A percentile compares a stretch with the other conserved stretches of the same genome.
These are phyloP conservation scores for Phytophthora sp. DNA, from an alignment of 352 stramenopile species.

Conservation along the genomic window DNA sequence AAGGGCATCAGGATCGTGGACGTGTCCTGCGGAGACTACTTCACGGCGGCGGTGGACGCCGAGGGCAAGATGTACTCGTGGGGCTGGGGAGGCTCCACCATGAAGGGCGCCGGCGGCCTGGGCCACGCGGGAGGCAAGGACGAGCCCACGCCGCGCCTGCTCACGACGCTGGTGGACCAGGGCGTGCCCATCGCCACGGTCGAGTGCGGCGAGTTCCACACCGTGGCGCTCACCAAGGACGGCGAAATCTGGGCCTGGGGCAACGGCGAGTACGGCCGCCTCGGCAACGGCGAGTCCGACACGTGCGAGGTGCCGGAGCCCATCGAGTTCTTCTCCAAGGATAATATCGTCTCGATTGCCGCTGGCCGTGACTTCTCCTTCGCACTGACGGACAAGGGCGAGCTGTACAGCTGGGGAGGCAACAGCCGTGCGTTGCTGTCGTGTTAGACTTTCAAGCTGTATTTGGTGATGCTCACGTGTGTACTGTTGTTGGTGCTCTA, in stretches of 20 bases:
- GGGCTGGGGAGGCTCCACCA: constrained; percentile 87
- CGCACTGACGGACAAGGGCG: constrained; percentile 80
- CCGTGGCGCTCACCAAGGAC: constrained; percentile 86
- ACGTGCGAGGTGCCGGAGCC: constrained; percentile 84
- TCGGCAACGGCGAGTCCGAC: constrained; percentile 90
- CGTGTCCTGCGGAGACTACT: constrained; percentile 86
- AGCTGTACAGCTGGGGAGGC: constrained; percentile 91
- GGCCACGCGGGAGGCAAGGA: constrained; percentile 80
- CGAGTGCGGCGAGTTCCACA: constrained; percentile 90
- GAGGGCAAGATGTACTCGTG: constrained; percentile 92
- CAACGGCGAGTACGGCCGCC: constrained; percentile 90
- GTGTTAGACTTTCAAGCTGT: neutral
- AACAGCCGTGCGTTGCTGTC: constrained; percentile 85
- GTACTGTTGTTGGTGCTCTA: constrained; percentile 2
- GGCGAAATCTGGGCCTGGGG: constrained; percentile 93
- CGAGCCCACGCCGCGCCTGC: constrained; percentile 68
- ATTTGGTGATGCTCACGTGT: constrained; percentile 6
- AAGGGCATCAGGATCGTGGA: constrained; percentile 80
- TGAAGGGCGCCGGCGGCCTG: constrained; percentile 79
- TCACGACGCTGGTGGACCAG: constrained; percentile 80
- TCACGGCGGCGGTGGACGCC: constrained; percentile 85
- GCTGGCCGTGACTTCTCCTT: constrained; percentile 92
- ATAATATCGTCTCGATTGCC: constrained; percentile 73
- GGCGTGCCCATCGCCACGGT: constrained; percentile 76
- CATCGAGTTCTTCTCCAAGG: constrained; percentile 84